A percentile compares a stretch with the other conserved stretches of the same genome.
Conservation (phyloP, 2,329 filamentous ascomycete genomes). For the Paraphoma sp. region DNA sequence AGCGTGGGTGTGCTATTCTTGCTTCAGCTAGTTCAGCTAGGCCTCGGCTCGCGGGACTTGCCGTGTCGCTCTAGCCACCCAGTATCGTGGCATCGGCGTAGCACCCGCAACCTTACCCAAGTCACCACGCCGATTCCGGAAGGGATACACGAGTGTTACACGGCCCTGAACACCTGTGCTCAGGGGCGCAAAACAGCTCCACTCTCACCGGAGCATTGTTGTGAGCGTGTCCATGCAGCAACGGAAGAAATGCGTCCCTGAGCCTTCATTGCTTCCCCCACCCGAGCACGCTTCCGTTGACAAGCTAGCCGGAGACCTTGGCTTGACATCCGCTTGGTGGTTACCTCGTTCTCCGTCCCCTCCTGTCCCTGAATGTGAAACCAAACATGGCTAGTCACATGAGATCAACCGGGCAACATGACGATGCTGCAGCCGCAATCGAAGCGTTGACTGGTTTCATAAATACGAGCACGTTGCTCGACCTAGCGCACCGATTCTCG, state of each 20-base stretch:
- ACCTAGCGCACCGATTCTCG: constrained; percentile 44
- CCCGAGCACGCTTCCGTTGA: background rate
- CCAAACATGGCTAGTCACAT: constrained; percentile 23
- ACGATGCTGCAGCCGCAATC: constrained; percentile 22
- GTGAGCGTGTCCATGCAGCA: constrained; percentile 2
- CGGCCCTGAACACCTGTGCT: background rate
- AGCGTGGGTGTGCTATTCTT: background rate
- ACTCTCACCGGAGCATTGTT: background rate
- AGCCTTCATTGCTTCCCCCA: background rate
- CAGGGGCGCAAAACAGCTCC: background rate
- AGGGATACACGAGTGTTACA: constrained; percentile 18
- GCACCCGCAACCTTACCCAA: background rate
- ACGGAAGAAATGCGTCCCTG: background rate
- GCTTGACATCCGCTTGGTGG: constrained; percentile 6
- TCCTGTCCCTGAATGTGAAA: constrained; percentile 4
- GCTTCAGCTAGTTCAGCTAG: background rate
- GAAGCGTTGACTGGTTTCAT: constrained; percentile 43
- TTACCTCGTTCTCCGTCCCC: constrained; percentile 8
- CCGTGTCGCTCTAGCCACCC: background rate
- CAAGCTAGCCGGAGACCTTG: background rate
- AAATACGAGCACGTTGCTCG: constrained; percentile 38
- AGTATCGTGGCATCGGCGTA: too few species aligned
- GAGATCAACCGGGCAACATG: constrained; percentile 4
- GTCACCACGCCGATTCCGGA: constrained; percentile 19
- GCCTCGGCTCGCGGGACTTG: background rate